These are phyloP conservation scores for Leccinum barrowsii DNA, from an alignment of 768 basidiomycete species.

Conservation along the genomic window DNA sequence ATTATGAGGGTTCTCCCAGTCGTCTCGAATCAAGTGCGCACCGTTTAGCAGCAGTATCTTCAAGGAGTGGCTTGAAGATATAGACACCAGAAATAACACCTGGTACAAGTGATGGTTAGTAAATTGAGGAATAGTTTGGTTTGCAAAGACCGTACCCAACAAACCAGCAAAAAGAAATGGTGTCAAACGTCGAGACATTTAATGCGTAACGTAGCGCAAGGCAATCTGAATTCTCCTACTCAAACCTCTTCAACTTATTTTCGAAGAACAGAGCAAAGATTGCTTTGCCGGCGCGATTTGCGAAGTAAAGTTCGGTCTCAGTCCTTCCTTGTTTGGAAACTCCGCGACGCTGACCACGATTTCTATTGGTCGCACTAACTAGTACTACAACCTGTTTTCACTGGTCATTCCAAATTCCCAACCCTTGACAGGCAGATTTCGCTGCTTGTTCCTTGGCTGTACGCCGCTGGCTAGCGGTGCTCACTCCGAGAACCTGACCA, in stretches of 20 bases:
- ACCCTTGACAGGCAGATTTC: conserved; percentile 36
- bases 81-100: conserved; percentile 63
- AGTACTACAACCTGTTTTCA: not conserved
- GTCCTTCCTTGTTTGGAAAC: conserved; percentile 23
- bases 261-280: not conserved
- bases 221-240: not conserved
- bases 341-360: conserved; percentile 20
- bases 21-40: conserved; percentile 3
- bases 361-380: not conserved
- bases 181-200: conserved; percentile 38
- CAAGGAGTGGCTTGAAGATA: conserved; percentile 55
- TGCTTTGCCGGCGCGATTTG: conserved; percentile 2
- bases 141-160: conserved; percentile 42
- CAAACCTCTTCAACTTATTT: not conserved
- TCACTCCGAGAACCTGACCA: conserved; percentile 46
- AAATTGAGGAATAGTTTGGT: not conserved
- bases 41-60: conserved; percentile 12
- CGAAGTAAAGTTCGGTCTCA: not conserved
- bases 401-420: conserved; percentile 20
- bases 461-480: conserved; percentile 33
- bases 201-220: not conserved
- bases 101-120: conserved; percentile 23
- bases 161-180: conserved; percentile 55
- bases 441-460: conserved; percentile 50
- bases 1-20: not conserved